Conservation (phyloP, 2,329 filamentous ascomycete genomes). For the Colletotrichum lini region DNA sequence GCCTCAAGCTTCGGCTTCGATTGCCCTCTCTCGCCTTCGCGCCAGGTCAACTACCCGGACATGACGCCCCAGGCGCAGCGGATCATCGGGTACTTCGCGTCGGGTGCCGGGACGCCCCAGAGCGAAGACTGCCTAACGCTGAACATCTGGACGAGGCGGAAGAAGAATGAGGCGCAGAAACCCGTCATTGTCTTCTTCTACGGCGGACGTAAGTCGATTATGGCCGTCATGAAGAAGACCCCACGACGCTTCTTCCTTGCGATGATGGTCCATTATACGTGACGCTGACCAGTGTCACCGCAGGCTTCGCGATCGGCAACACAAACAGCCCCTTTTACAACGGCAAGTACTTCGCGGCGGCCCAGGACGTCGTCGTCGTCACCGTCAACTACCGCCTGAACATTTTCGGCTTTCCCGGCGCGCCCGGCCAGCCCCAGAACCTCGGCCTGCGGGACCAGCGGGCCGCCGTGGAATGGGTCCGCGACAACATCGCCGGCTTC, state of each 20-base stretch:
- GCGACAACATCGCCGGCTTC: slow-evolving; percentile 61
- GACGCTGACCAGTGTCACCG: neutral
- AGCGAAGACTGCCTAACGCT: slow-evolving; percentile 57
- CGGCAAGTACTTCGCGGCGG: slow-evolving; percentile 58
- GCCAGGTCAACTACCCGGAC: slow-evolving; percentile 46
- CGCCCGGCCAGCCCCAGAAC: slow-evolving; percentile 53
- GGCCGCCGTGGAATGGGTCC: slow-evolving; percentile 64
- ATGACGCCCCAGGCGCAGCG: slow-evolving; percentile 51
- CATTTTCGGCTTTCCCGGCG: slow-evolving; percentile 59
- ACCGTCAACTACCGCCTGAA: slow-evolving; percentile 63
- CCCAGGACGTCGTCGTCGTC: slow-evolving; percentile 61
- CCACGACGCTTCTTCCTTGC: neutral
- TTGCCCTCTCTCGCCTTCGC: slow-evolving; percentile 47
- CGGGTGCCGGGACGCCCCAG: slow-evolving; percentile 43
- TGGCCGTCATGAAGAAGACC: too few species aligned
- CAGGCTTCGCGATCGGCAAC: slow-evolving; percentile 50
- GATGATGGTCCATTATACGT: neutral
- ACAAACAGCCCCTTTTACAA: slow-evolving; percentile 57
- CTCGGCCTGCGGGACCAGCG: slow-evolving; percentile 66
- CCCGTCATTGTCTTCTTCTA: slow-evolving; percentile 56
- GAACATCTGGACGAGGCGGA: slow-evolving; percentile 55
- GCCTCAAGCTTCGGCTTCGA: slow-evolving; percentile 49
- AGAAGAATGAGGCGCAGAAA: slow-evolving; percentile 43
- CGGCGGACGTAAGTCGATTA: slow-evolving; percentile 48
- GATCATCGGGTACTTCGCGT: slow-evolving; percentile 42